Evolutionary conservation across 1,284 basidiomycete genomes (phyloP).

Genomic region (Rhodotorula sp.): DNA sequence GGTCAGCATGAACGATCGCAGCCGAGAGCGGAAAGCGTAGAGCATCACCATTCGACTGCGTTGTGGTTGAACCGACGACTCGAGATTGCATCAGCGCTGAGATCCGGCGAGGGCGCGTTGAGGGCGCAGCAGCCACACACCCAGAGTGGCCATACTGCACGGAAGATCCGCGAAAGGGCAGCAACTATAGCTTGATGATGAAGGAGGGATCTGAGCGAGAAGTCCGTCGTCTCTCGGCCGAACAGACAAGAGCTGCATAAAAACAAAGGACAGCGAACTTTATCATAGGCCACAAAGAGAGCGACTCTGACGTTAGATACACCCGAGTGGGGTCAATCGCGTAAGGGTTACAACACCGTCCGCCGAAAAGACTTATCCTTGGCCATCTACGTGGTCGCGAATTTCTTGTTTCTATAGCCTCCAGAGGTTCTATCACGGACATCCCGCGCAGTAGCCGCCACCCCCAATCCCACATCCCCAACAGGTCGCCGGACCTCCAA

Average conservation of each 20-base stretch:
- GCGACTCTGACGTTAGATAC: too few species aligned
- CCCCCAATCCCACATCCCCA: conserved; percentile 77
- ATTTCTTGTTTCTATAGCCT: not conserved
- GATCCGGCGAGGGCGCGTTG: not conserved
- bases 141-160: not conserved
- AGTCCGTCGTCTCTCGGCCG: too few species aligned
- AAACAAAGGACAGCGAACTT: too few species aligned
- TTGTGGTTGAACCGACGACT: not conserved
- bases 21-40: not conserved
- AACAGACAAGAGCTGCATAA: too few species aligned
- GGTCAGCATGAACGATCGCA: not conserved
- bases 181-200: too few species aligned
- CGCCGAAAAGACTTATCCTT: too few species aligned
- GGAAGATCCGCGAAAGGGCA: too few species aligned
- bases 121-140: not conserved
- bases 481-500: conserved; percentile 68
- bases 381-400: too few species aligned
- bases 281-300: too few species aligned
- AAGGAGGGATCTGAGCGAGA: too few species aligned
- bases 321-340: not conserved
- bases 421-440: conserved; percentile 3
- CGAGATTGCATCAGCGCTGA: not conserved
- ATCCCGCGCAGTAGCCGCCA: conserved; percentile 49
- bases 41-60: conserved; percentile 1
- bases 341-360: too few species aligned